These are phyloP conservation scores for Blakeslea trispora DNA, from an alignment of 371 early-diverging fungal genomes.

Conservation along the genomic window DNA sequence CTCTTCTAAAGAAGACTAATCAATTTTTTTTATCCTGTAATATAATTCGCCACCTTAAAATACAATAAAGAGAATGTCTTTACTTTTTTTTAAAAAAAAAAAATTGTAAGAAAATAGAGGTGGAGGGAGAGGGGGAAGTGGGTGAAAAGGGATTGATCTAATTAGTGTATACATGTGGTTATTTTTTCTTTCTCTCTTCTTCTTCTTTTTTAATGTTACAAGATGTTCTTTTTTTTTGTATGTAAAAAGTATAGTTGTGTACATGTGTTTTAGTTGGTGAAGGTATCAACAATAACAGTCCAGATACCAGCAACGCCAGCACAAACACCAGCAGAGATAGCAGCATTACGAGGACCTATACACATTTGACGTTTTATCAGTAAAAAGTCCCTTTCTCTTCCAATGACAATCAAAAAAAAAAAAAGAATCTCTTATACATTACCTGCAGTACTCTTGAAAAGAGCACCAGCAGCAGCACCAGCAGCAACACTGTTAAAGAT, in stretches of 20 bases:
- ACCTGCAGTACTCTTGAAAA: slow-evolving; percentile 76
- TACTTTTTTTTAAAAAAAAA: slow-evolving; percentile 1
- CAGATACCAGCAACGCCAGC: slow-evolving; percentile 53
- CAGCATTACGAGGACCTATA: slow-evolving; percentile 48
- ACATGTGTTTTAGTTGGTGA: slow-evolving; percentile 6
- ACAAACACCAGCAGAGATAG: slow-evolving; percentile 62
- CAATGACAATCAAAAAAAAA: neutral
- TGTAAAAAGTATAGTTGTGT: neutral
- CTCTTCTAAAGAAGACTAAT: slow-evolving; percentile 21
- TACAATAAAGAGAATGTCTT: no score
- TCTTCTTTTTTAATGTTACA: no score
- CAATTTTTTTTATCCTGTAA: no score
- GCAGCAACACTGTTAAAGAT: slow-evolving; percentile 69
- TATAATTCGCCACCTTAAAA: no score
- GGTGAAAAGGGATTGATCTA: no score
- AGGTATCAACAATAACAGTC: slow-evolving; percentile 4
- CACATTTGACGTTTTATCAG: no score
- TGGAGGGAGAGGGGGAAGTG: no score
- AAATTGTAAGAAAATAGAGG: neutral
- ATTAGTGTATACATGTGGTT: neutral
- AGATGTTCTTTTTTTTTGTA: no score
- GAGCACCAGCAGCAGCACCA: slow-evolving; percentile 75
- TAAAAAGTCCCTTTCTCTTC: neutral
- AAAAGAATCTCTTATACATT: no score
- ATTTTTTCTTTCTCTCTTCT: no score